Conservation (phyloP, 1,139 yeast species). For the Zygoascus hellenicus region DNA sequence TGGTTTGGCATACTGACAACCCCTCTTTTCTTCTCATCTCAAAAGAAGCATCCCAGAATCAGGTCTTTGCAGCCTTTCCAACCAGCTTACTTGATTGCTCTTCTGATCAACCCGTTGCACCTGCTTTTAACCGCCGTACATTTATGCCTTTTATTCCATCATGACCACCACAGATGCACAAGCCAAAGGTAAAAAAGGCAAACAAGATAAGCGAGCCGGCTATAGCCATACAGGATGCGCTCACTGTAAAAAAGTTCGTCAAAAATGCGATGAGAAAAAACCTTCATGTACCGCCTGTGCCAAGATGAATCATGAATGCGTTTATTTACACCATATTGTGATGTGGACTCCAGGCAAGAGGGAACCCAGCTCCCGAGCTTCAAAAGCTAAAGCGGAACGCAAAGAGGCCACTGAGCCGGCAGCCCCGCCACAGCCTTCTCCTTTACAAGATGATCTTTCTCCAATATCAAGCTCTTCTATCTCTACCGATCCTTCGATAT, state of each 20-base stretch:
- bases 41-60: no score
- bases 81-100: no score
- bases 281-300: conserved; percentile 41
- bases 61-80: no score
- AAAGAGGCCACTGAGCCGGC: not conserved
- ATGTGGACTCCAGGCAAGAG: conserved; percentile 12
- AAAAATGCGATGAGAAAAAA: conserved; percentile 44
- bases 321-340: conserved; percentile 20
- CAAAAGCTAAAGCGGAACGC: not conserved
- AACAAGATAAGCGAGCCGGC: conserved; percentile 9
- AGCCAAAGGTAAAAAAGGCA: not conserved
- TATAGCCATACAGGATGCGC: conserved; percentile 31
- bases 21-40: no score
- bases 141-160: no score
- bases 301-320: conserved; percentile 33
- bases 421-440: no score
- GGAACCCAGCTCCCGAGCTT: not conserved
- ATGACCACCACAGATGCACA: conserved; percentile 1
- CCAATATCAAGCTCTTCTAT: not conserved
- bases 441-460: not conserved
- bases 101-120: no score
- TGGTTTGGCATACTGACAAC: no score
- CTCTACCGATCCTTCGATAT: not conserved
- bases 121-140: no score
- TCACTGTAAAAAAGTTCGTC: conserved; percentile 34